These are phyloP conservation scores for Alternaria triticimaculans DNA, from an alignment of 2,329 filamentous ascomycete genomes.

Conservation along the genomic window DNA sequence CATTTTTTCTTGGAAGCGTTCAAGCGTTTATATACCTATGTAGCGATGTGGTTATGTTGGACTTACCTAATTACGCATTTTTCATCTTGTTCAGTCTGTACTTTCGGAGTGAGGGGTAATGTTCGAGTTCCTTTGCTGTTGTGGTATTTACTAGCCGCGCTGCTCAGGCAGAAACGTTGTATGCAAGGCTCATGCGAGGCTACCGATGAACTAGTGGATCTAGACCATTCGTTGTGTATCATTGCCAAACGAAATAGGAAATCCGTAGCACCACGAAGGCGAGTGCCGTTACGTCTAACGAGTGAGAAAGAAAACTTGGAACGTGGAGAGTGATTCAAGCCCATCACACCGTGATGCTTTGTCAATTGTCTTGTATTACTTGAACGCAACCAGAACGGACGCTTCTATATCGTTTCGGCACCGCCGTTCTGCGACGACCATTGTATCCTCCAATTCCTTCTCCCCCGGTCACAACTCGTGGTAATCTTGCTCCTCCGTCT, in stretches of 20 bases:
- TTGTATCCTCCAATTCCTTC: neutral
- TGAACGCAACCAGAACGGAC: neutral
- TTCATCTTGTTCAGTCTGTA: neutral
- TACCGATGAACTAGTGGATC: neutral
- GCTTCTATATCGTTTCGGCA: neutral
- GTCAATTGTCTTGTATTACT: neutral
- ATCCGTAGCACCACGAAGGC: neutral
- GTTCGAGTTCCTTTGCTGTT: neutral
- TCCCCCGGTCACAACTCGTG: neutral
- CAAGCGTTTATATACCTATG: slow-evolving; percentile 18
- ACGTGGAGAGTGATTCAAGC: neutral
- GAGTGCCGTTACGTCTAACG: neutral
- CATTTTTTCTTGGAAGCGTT: slow-evolving; percentile 14
- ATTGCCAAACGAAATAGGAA: neutral
- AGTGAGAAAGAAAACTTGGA: neutral
- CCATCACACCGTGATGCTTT: neutral
- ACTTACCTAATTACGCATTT: slow-evolving; percentile 4
- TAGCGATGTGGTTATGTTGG: neutral
- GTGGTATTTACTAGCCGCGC: neutral
- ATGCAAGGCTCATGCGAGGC: neutral
- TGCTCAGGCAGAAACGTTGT: neutral
- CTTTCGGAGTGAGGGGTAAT: neutral
- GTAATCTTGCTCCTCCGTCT: neutral
- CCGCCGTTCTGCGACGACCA: neutral
- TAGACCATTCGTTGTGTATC: neutral